Evolutionary conservation across 352 stramenopile genomes (phyloP), one percentile per base, ranked within the genome.

Genomic region (Pythium utonaiense): DNA sequence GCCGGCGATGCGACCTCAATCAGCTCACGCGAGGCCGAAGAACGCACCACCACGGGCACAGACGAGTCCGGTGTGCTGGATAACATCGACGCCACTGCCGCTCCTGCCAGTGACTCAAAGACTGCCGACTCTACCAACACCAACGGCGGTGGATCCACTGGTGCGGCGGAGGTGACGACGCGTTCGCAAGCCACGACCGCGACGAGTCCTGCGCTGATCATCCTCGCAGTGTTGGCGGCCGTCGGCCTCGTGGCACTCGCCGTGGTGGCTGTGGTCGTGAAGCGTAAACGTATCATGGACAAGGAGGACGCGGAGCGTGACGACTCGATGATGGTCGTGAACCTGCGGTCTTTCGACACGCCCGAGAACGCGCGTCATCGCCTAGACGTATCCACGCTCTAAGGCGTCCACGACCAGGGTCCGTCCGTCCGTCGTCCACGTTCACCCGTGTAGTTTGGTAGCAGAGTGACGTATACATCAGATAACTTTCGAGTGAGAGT

Each of bases 281-380:
- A 53, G 21, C 59, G 59, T 51, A 66, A 66, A 51, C 59, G 59
- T 33, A 57, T 66, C 33, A 21, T 55, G 22, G 59, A 66, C 27
- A 66, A 36, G 31, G 31, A 66, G 42, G 24, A 64, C 10, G 57
- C 48, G 2, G 57, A 64, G 22, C 57, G 57, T 48, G 57, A 64
- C 47, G 47, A 64, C 41, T 52, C 57, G 41, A 16, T 53, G 22
- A 53, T 57, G 47, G 48, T 64, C 28, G 57, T 64, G 24, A 64
- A 64, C 48, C 48, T 64, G 34, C 45, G 28, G 47, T 64, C 57
- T 31, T 64, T 64, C 36, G 57, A 64, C 36, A 53, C 57, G 21
- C 45, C 57, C 14, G 57, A 55, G 31, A 44, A 57, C 51, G 31
- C 31, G 31, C 31, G 31, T 6, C 6, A 36, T 12, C 31, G 31